Evolutionary conservation across 371 early-diverging fungal genomes (phyloP).

Genomic region (Rhizopus stolonifer): DNA sequence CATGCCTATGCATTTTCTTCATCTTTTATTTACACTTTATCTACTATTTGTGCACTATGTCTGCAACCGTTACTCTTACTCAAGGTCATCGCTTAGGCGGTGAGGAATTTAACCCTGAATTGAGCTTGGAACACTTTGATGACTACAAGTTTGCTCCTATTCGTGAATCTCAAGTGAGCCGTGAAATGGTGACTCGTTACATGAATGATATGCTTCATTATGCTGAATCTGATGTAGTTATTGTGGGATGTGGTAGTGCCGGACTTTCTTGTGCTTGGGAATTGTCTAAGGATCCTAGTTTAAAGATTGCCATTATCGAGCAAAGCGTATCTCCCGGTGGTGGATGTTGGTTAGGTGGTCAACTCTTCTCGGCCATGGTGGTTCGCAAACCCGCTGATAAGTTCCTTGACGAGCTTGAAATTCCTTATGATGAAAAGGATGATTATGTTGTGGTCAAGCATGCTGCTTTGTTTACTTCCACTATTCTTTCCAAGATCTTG

Average conservation of each 20-base stretch:
- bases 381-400: conserved; percentile 73
- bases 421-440: conserved; percentile 75
- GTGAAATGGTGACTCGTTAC: conserved; percentile 74
- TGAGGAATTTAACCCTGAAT: conserved; percentile 23
- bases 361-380: conserved; percentile 69
- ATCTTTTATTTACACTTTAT: conserved; percentile 10
- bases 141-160: conserved; percentile 58
- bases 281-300: conserved; percentile 63
- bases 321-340: conserved; percentile 69
- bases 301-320: conserved; percentile 69
- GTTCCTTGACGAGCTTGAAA: conserved; percentile 63
- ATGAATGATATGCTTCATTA: conserved; percentile 64
- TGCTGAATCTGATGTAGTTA: conserved; percentile 73
- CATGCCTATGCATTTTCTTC: too few species aligned
- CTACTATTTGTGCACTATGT: conserved; percentile 11
- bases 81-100: conserved; percentile 38
- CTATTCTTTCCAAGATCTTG: conserved; percentile 68
- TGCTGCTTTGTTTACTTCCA: conserved; percentile 77
- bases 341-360: conserved; percentile 80
- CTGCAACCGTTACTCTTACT: conserved; percentile 21
- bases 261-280: conserved; percentile 70
- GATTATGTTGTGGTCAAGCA: conserved; percentile 74
- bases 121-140: conserved; percentile 29
- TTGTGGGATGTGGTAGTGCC: conserved; percentile 71
- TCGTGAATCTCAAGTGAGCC: conserved; percentile 68